Evolutionary conservation across 2,329 filamentous ascomycete species (phyloP).

Genomic region (Aspergillus thermomutatus): DNA sequence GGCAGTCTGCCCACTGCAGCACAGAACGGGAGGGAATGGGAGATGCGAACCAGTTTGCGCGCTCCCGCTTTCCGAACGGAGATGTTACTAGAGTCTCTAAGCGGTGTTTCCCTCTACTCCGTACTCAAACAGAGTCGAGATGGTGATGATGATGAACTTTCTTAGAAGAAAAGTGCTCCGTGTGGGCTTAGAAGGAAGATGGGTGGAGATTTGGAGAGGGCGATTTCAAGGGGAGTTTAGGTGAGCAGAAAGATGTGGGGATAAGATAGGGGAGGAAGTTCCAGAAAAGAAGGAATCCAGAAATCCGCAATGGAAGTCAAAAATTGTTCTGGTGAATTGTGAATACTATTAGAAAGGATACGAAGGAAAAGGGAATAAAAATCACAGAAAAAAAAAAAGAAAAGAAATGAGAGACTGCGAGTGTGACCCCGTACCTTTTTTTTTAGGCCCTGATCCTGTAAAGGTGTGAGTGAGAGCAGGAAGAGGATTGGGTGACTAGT

Average conservation of each 20-base stretch:
- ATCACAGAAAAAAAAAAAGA: neutral
- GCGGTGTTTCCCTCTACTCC: neutral
- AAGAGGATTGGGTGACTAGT: neutral
- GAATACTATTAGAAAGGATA: neutral
- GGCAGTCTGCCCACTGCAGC: neutral
- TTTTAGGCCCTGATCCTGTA: neutral
- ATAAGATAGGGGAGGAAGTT: neutral
- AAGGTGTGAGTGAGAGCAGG: neutral
- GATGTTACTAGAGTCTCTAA: neutral
- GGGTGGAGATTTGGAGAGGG: neutral
- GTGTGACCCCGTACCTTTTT: neutral
- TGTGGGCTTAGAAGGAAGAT: neutral
- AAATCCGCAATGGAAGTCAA: neutral
- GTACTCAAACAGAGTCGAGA: neutral
- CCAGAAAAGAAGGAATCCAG: neutral
- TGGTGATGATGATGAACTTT: neutral
- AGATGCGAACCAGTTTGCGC: neutral
- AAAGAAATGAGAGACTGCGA: neutral
- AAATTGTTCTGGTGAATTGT: neutral
- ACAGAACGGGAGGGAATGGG: neutral
- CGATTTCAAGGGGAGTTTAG: neutral
- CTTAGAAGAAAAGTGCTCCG: neutral
- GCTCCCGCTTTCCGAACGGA: neutral
- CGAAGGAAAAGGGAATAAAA: conserved; percentile 3
- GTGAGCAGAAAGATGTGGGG: neutral